Percentiles rank a stretch among this genome's conserved stretches.
Conservation (phyloP, 495 filamentous ascomycete species). For the Tuber magnatum region DNA sequence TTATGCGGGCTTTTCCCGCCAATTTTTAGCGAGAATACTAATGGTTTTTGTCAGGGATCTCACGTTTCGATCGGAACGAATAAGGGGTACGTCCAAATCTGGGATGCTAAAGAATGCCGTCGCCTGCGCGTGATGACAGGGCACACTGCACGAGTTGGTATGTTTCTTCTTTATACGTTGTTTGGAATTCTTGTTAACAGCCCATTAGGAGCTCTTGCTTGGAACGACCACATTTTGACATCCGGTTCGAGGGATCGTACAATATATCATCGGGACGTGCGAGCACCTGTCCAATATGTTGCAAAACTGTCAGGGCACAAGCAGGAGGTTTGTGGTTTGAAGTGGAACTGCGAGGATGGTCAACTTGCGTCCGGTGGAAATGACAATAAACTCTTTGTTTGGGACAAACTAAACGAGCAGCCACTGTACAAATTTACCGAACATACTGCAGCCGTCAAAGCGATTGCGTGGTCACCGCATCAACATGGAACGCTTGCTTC, state of each 20-base stretch:
- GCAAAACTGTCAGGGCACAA: conserved; percentile 86
- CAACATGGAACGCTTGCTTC: conserved; percentile 89
- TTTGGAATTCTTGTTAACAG: conserved; percentile 5
- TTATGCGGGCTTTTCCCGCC: conserved; percentile 3
- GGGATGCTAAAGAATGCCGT: conserved; percentile 82
- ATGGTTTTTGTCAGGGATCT: conserved; percentile 55
- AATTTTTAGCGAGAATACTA: conserved; percentile 11
- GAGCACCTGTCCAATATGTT: conserved; percentile 83
- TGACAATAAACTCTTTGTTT: conserved; percentile 96
- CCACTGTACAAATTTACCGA: conserved; percentile 88
- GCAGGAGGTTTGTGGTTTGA: conserved; percentile 95
- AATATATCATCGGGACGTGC: conserved; percentile 92
- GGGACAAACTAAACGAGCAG: conserved; percentile 83
- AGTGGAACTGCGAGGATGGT: conserved; percentile 92
- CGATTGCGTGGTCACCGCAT: conserved; percentile 97
- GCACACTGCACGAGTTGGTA: conserved; percentile 78
- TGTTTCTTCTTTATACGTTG: conserved; percentile 2
- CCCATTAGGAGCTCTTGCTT: conserved; percentile 62
- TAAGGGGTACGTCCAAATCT: conserved; percentile 92
- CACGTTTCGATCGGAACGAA: conserved; percentile 91
- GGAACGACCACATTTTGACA: conserved; percentile 96
- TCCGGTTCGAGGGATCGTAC: conserved; percentile 88
- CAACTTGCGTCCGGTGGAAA: conserved; percentile 96
- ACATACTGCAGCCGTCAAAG: conserved; percentile 92
- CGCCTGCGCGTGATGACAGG: conserved; percentile 92